A percentile compares a stretch with the other conserved stretches of the same genome.
These are phyloP conservation scores for Monosporozyma aquatica DNA, from an alignment of 805 yeast genomes.

Conservation along the genomic window DNA sequence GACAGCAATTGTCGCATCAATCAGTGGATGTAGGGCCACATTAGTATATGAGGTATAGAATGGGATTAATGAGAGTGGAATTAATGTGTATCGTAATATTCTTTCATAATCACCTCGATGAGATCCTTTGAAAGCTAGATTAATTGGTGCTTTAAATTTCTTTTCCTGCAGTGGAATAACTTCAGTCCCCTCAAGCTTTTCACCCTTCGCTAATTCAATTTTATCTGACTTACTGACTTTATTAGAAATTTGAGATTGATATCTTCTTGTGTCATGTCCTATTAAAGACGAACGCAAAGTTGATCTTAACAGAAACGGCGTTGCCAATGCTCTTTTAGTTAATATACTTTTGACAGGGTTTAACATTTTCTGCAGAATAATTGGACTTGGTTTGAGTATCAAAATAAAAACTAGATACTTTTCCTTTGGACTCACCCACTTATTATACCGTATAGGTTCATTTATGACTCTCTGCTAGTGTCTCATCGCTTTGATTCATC, in stretches of 20 bases:
- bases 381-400: neutral
- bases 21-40: conserved; percentile 37
- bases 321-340: neutral
- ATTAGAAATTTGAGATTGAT: neutral
- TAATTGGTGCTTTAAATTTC: conserved; percentile 44
- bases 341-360: neutral
- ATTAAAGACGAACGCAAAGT: neutral
- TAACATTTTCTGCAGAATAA: neutral
- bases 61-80: conserved; percentile 58
- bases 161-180: neutral
- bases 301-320: neutral
- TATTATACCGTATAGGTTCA: no score
- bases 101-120: conserved; percentile 70
- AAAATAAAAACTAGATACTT: neutral
- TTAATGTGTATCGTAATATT: conserved; percentile 46
- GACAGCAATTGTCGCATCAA: conserved; percentile 51
- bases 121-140: conserved; percentile 54
- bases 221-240: no score
- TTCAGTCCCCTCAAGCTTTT: no score
- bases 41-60: conserved; percentile 36
- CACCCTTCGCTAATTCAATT: no score
- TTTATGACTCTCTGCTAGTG: no score
- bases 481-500: no score
- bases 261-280: neutral
- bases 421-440: no score